Evolutionary conservation across 345 rosid genomes (phyloP).

Genomic region (Corchorus capsularis): DNA sequence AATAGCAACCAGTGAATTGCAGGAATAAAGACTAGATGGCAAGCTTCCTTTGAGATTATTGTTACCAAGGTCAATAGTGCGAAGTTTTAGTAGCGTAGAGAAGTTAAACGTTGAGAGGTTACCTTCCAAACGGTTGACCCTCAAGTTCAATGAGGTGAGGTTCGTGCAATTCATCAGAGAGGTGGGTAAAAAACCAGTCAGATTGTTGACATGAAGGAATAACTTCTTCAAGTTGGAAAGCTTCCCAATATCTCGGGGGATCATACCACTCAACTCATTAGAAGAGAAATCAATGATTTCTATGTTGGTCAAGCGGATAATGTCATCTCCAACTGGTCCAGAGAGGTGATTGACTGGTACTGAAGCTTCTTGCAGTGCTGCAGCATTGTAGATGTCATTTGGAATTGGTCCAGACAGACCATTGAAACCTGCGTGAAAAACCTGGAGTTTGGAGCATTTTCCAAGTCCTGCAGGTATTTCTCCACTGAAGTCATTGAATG

Average conservation of each 20-base stretch:
- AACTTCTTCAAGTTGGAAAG: constrained; percentile 54
- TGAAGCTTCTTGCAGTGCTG: constrained; percentile 47
- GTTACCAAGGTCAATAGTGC: constrained; percentile 84
- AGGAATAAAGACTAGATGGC: constrained; percentile 66
- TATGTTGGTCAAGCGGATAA: constrained; percentile 51
- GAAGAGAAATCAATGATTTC: constrained; percentile 65
- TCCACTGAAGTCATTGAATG: constrained; percentile 56
- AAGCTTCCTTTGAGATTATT: constrained; percentile 73
- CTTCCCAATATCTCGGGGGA: constrained; percentile 61
- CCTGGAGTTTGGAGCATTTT: constrained; percentile 51
- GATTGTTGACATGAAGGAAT: constrained; percentile 70
- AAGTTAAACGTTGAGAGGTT: constrained; percentile 57
- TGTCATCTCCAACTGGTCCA: constrained; percentile 50
- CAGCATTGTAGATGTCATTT: constrained; percentile 51
- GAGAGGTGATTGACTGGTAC: constrained; percentile 59
- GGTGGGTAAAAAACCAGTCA: constrained; percentile 62
- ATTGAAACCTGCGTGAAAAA: constrained; percentile 72
- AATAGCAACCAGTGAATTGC: constrained; percentile 71
- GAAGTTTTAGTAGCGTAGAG: constrained; percentile 56
- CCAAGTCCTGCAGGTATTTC: constrained; percentile 58
- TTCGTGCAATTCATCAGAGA: constrained; percentile 65
- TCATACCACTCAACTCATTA: constrained; percentile 57
- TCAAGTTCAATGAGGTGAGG: constrained; percentile 55
- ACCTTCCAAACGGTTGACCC: constrained; percentile 68
- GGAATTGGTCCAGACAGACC: constrained; percentile 68